Percentiles rank a stretch among this genome's conserved stretches.
Conservation (phyloP, 208 protist genomes). For the Zelonia costaricensis region DNA sequence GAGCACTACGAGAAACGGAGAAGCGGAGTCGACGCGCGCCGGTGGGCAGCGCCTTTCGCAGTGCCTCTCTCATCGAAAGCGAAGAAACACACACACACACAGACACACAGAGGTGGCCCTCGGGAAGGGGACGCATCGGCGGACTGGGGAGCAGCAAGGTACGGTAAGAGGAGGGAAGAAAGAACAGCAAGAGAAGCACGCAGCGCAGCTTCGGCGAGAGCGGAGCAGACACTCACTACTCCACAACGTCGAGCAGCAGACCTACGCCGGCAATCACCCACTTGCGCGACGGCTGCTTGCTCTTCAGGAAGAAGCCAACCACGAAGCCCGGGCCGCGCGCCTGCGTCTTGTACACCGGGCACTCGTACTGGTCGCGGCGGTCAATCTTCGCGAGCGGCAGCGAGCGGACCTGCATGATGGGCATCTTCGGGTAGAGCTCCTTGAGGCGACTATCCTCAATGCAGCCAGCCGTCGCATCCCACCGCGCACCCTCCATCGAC, state of each 20-base stretch:
- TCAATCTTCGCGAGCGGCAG: slow-evolving; percentile 93
- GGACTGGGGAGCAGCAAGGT: no score
- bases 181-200: not conserved
- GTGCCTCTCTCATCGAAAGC: no score
- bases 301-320: slow-evolving; percentile 95
- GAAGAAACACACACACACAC: not conserved
- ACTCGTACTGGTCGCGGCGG: slow-evolving; percentile 95
- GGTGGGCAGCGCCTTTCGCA: no score
- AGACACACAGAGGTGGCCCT: not conserved
- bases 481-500: slow-evolving; percentile 97
- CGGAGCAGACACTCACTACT: slow-evolving; percentile 40
- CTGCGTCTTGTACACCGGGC: slow-evolving; percentile 98
- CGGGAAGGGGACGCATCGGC: no score
- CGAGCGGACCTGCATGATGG: slow-evolving; percentile 93
- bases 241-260: slow-evolving; percentile 95
- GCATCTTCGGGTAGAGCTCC: slow-evolving; percentile 95
- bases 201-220: not conserved
- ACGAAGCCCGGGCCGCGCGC: slow-evolving; percentile 95
- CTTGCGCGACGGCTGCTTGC: slow-evolving; percentile 93
- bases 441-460: slow-evolving; percentile 96
- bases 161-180: not conserved
- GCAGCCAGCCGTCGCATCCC: slow-evolving; percentile 89
- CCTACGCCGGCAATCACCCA: slow-evolving; percentile 98
- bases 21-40: no score
- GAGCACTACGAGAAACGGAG: no score